Evolutionary conservation across 2,329 filamentous ascomycete genomes (phyloP), one percentile per base, ranked within the genome.

Genomic region (Thyridium curvatum): DNA sequence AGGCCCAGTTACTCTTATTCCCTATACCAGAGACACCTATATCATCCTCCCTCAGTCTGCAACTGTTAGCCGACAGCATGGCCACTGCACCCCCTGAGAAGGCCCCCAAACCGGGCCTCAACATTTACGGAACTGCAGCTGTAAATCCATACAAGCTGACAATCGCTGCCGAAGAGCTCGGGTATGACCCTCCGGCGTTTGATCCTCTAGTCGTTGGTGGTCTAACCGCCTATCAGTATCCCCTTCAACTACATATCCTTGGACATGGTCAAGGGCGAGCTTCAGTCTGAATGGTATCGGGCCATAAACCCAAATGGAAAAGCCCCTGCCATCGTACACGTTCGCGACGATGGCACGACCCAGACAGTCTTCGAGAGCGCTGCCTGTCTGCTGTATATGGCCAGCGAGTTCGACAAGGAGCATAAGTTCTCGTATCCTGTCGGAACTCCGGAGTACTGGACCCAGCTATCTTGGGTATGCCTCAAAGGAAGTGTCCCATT

Each of bases 331-430:
- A 41, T 55, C 35, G 43, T 51, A 6, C 50, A 55, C 33, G 40
- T 48, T 18, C 48, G 49, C 18, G 46, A 49, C 4, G 48, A 52
- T 42, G 48, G 47, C 10, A 47, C 44, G 2, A 41, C 45, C 6
- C 45, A 51, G 17, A 50, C 32, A 1, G 42, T 55, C 5, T 53
- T 52, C 15, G 50, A 55, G 30, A 53, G 49, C 39, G 52, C 39
- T 8, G 42, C 52, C 17, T 53, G 48, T 34, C 39, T 53, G 30
- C 40, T 52, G 18, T 53, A 55, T 16, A 41, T 53, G 3, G 44
- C 38, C 8, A 43, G 35, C 37, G 46, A 46, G 37, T 53, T 52
- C 14, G 51, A 52, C 32, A 50, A 46, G 35, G 46, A 47, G n/a
- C 31, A 51, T 34, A 47, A 45, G 42, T 17, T 53, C 18, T 51